Base-by-base conservation (phyloP, 768 basidiomycete genomes). In the Boletus bicolor region DNA sequence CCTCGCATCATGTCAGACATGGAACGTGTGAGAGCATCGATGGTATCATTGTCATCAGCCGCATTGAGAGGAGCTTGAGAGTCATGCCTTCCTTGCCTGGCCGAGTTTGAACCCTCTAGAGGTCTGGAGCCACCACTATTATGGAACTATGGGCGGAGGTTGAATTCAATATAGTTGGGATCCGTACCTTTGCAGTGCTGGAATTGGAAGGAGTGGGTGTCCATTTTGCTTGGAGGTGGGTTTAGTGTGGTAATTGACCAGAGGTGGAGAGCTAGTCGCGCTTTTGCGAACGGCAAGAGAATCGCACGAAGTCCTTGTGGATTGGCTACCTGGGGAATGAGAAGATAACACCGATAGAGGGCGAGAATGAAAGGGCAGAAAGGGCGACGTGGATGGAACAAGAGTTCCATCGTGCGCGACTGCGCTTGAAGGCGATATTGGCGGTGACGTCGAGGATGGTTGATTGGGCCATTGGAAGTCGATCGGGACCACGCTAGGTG, bases 141-240 rank as follows among this genome's bases (percentile, higher is more conserved):
- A 55, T 36, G 43, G 37, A 46, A 46, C 12, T 37, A 39, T 64
- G 61, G 45, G 51, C 26, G 17, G 37, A 36, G 4, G 34, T 21
- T 28, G 44, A 37, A 44, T 42, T 32, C 36, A n/a, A 5, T 14
- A 45, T 26, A 8, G 5, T 21, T 30, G 19, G 14, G 36, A 12
- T 7, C 38, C 7, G n/a, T 54, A 68, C 63, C 54, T 65, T 56
- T 35, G 45, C 17, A n/a, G n/a, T 12, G 41, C 14, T 24, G 21
- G 26, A 11, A 44, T 30, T 19, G 30, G 49, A 52, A 39, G 49
- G 28, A 21, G 30, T 17, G 36, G 12, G 6, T 30, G 32, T 17
- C 47, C 34, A 44, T 28, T 38, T 49, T 34, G 53, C 21, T 44
- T n/a, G 28, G 32, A 12, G 7, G 21, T 49, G 32, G 54, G 48